Conservation (phyloP, 2,329 filamentous ascomycete genomes). For the Colletotrichum higginsianum region DNA sequence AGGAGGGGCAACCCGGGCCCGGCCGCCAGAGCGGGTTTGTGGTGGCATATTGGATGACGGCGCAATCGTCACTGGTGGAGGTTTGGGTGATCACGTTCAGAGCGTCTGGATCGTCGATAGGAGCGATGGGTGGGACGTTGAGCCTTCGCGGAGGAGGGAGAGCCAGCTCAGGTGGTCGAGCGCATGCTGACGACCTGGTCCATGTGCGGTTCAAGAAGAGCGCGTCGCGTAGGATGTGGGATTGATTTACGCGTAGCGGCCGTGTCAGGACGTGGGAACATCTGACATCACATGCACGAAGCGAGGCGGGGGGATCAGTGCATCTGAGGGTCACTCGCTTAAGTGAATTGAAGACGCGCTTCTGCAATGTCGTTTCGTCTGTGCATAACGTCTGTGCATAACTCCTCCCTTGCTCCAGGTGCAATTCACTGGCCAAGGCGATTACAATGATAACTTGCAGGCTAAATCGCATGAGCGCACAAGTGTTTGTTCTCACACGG, state of each 20-base stretch:
- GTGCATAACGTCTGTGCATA: not conserved
- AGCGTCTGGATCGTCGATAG: not conserved
- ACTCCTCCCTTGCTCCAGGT: not conserved
- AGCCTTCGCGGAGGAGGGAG: not conserved
- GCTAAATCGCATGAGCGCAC: too few species aligned
- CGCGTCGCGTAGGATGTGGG: conserved; percentile 37
- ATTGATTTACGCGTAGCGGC: conserved; percentile 38
- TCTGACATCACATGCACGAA: conserved; percentile 38
- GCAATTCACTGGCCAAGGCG: not conserved
- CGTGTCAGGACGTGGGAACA: conserved; percentile 15
- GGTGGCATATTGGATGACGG: conserved; percentile 51
- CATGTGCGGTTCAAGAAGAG: conserved; percentile 20
- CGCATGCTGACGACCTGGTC: conserved; percentile 26
- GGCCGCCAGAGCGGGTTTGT: conserved; percentile 56
- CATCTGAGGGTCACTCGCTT: not conserved
- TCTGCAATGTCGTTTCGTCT: not conserved
- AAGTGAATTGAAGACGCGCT: conserved; percentile 1
- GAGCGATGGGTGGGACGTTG: conserved; percentile 3
- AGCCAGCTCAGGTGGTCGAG: conserved; percentile 1
- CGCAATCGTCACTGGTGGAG: conserved; percentile 1
- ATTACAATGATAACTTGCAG: not conserved
- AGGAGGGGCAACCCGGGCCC: conserved; percentile 45
- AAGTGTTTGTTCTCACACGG: not conserved
- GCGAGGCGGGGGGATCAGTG: conserved; percentile 13
- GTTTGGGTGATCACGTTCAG: conserved; percentile 2